phyloP scores from a whole-genome alignment of 1,284 basidiomycete species.

The Ceratobasidium sp. region DNA sequence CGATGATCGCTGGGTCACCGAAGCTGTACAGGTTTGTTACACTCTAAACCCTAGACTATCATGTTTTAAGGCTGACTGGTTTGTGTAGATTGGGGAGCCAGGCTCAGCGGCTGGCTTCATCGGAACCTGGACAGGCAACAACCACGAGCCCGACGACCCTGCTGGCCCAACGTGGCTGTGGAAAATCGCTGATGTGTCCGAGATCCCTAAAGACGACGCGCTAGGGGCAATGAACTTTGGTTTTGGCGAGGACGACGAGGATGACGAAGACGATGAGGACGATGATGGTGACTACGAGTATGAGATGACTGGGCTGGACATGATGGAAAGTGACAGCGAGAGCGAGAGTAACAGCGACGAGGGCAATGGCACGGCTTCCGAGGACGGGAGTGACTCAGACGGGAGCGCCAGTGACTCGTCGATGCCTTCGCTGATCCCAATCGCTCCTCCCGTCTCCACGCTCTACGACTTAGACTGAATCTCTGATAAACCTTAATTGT shows the following conservation, averaged over 20 bases:
- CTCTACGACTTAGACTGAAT: slow-evolving; percentile 27
- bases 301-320: background rate
- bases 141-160: slow-evolving; percentile 63
- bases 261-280: background rate
- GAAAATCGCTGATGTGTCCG: slow-evolving; percentile 49
- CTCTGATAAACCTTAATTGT: background rate
- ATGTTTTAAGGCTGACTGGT: slow-evolving; percentile 18
- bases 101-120: slow-evolving; percentile 44
- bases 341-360: background rate
- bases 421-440: background rate
- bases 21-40: slow-evolving; percentile 60
- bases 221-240: background rate
- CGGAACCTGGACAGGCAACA: slow-evolving; percentile 58
- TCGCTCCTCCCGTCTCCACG: background rate
- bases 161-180: slow-evolving; percentile 56
- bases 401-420: background rate
- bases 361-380: background rate
- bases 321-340: background rate
- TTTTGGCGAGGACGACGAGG: slow-evolving; percentile 10
- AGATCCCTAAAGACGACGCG: slow-evolving; percentile 11
- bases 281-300: slow-evolving; percentile 5
- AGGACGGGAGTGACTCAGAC: background rate
- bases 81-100: slow-evolving; percentile 40
- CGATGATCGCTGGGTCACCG: slow-evolving; percentile 64
- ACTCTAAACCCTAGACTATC: background rate